Evolutionary conservation across 768 basidiomycete species (phyloP), one percentile per base, ranked within the genome.

Genomic region (Tricholoma sp.): DNA sequence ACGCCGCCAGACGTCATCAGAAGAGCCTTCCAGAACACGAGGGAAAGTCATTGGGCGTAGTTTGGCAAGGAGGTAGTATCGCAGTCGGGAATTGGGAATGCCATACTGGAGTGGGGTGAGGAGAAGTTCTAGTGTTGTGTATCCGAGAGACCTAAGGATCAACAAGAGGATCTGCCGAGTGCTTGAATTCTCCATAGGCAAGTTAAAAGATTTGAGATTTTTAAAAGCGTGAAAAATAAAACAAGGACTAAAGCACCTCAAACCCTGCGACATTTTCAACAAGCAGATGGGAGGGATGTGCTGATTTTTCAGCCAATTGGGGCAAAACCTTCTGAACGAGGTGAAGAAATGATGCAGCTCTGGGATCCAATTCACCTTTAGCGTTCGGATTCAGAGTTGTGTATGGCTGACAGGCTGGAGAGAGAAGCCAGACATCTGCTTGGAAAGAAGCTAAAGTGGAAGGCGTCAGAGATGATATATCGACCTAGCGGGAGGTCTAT

Each of bases 201-300:
- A 60, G 22, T 57, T 31, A 65, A 35, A 47, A 21, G 7, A 50
- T 57, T 52, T 11, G 57, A 51, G 54, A 57, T 57, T 61, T 22
- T 31, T 22, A 9, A 21, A 12, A 53, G 34, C 5, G n/a, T 22
- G 27, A 39, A 50, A 27, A 51, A 46, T 37, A 39, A 57, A 49
- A 49, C 5, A 7, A 51, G 43, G 56, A 59, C 52, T 34, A 9
- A 69, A 69, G 64, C 67, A 89, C 90, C 83, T 90, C 88, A 62
- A 92, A 92, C 7, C 89, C 89, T 9, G 84, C 88, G 3, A 93
- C 91, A 62, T 92, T 92, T 66, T 92, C 91, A 8, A 93, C 74
- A 10, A 92, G 76, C 9, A 92, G 65, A 57, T 78, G 79, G 3
- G 69, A 71, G 4, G 91, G 91, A 55, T 83, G 81, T 4, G 68